A percentile compares a stretch with the other conserved stretches of the same genome.
Evolutionary conservation across 2,329 filamentous ascomycete genomes (phyloP).

Genomic region (Scedosporium dehoogii): DNA sequence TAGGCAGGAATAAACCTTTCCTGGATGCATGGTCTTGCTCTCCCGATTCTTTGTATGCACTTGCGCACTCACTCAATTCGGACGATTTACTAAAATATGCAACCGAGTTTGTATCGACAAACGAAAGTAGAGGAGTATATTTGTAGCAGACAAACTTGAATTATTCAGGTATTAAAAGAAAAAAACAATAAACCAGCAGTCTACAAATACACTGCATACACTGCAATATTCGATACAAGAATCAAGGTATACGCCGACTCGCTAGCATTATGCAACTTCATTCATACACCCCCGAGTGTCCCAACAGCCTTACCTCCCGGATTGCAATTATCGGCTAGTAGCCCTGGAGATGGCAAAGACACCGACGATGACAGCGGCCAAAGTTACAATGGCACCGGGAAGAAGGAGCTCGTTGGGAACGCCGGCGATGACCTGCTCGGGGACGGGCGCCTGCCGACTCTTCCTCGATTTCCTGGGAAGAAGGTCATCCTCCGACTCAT

Average conservation of each 20-base stretch:
- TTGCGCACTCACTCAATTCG: too few relatives aligned
- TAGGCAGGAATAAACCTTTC: background rate
- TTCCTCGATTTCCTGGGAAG: constrained; percentile 34
- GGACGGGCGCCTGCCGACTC: constrained; percentile 29
- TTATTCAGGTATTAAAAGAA: constrained; percentile 2
- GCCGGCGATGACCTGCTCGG: constrained; percentile 76
- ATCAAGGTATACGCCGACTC: background rate
- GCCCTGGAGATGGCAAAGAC: constrained; percentile 81
- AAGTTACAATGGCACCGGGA: constrained; percentile 87
- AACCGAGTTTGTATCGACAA: too few relatives aligned
- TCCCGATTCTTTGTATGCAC: too few relatives aligned
- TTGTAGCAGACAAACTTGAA: too few relatives aligned
- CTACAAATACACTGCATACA: constrained; percentile 5
- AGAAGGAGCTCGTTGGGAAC: constrained; percentile 90
- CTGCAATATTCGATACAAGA: constrained; percentile 3
- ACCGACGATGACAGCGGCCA: constrained; percentile 86
- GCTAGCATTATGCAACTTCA: constrained; percentile 3
- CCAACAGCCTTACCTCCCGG: background rate
- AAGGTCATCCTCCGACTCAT: constrained; percentile 42
- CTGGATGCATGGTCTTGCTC: background rate
- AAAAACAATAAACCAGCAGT: background rate
- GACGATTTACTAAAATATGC: too few relatives aligned
- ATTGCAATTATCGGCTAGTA: constrained; percentile 35
- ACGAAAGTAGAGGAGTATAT: too few relatives aligned
- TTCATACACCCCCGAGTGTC: background rate